Evolutionary conservation across 2,329 filamentous ascomycete species (phyloP).

Genomic region (Pseudogymnoascus sp.): DNA sequence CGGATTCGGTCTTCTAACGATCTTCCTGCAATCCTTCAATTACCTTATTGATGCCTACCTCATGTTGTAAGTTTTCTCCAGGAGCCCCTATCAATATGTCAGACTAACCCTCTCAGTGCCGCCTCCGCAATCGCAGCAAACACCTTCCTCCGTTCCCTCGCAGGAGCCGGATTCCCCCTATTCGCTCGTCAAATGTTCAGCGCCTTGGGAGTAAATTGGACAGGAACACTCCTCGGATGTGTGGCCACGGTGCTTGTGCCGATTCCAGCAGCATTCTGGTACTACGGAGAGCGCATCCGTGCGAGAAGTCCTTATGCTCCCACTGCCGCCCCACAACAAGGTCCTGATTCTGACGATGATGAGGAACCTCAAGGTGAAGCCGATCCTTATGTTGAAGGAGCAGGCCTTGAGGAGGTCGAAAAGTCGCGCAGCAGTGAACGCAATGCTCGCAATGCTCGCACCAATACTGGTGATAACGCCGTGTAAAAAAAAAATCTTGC

Average conservation of each 20-base stretch:
- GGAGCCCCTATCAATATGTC: not conserved
- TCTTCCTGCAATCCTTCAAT: slow-evolving; percentile 76
- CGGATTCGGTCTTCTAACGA: slow-evolving; percentile 73
- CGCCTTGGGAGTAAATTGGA: slow-evolving; percentile 56
- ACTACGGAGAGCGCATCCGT: slow-evolving; percentile 54
- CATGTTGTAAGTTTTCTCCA: slow-evolving; percentile 44
- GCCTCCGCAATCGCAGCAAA: slow-evolving; percentile 79
- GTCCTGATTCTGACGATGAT: not conserved
- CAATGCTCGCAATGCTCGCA: not conserved
- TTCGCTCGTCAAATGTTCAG: slow-evolving; percentile 68
- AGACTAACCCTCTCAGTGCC: slow-evolving; percentile 37
- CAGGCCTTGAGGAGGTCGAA: not conserved
- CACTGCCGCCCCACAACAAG: slow-evolving; percentile 25
- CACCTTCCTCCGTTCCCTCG: slow-evolving; percentile 71
- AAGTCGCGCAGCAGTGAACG: not conserved
- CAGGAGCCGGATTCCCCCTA: slow-evolving; percentile 72
- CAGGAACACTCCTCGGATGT: slow-evolving; percentile 55
- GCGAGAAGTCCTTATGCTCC: slow-evolving; percentile 51
- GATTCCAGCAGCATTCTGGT: slow-evolving; percentile 57
- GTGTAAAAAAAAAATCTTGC: not conserved
- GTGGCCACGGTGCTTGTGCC: slow-evolving; percentile 53
- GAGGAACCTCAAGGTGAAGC: not conserved
- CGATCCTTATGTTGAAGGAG: not conserved
- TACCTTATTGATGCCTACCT: slow-evolving; percentile 73
- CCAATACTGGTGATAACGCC: not conserved